These are phyloP conservation scores for Alternaria viburni DNA, from an alignment of 2,329 filamentous ascomycete genomes.

Conservation along the genomic window DNA sequence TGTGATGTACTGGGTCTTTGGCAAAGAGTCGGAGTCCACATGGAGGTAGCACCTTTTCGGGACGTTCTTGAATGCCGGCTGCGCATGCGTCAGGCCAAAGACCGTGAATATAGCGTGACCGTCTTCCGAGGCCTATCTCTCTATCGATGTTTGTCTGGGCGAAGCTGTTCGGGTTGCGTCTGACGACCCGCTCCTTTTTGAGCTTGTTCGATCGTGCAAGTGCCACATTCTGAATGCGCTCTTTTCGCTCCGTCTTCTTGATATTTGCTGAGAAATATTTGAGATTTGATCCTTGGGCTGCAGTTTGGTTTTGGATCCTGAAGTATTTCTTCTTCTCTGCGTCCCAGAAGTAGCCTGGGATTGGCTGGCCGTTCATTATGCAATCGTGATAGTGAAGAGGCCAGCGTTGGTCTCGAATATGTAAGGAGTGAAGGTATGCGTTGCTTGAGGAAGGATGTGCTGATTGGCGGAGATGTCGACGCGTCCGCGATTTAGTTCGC, in stretches of 20 bases:
- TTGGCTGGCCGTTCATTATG: conserved; percentile 48
- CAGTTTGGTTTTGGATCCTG: conserved; percentile 49
- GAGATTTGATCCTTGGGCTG: conserved; percentile 37
- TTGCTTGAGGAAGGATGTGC: not conserved
- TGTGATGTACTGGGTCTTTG: conserved; percentile 29
- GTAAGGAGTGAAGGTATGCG: not conserved
- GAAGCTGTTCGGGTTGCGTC: conserved; percentile 24
- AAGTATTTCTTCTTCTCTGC: conserved; percentile 59
- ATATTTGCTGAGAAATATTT: conserved; percentile 54
- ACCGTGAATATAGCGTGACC: conserved; percentile 23
- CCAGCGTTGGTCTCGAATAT: not conserved
- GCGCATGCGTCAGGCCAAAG: conserved; percentile 38
- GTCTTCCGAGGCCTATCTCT: conserved; percentile 34
- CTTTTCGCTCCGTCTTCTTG: conserved; percentile 42
- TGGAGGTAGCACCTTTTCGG: conserved; percentile 9
- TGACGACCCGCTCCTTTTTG: conserved; percentile 33
- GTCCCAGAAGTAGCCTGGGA: conserved; percentile 59
- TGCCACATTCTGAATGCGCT: conserved; percentile 16
- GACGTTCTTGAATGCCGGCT: conserved; percentile 14
- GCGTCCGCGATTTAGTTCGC: not conserved
- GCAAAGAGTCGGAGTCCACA: conserved; percentile 34
- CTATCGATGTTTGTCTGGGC: conserved; percentile 28
- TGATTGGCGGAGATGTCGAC: not conserved
- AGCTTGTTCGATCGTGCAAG: conserved; percentile 15
- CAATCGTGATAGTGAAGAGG: not conserved